phyloP scores from a whole-genome alignment of 495 filamentous ascomycete genomes.

The Astrothelium macrocarpum region DNA sequence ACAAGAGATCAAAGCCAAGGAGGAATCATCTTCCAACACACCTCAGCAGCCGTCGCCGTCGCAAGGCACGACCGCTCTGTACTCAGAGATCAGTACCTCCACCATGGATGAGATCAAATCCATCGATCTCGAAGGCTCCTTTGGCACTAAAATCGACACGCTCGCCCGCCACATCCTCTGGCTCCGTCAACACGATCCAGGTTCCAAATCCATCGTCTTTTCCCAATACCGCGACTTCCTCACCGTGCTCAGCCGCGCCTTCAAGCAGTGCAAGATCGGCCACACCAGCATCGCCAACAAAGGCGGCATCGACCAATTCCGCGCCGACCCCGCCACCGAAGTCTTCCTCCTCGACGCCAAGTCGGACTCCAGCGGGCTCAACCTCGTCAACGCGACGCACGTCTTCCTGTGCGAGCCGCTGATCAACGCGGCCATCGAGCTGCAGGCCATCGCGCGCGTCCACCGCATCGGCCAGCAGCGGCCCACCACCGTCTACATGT shows the following conservation, averaged over 20 bases:
- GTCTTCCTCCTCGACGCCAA: constrained; percentile 84
- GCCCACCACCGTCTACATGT: constrained; percentile 90
- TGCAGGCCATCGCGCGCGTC: constrained; percentile 88
- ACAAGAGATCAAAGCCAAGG: constrained; percentile 55
- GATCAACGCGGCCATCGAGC: constrained; percentile 83
- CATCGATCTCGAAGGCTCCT: constrained; percentile 66
- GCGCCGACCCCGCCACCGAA: constrained; percentile 61
- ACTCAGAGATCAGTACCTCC: constrained; percentile 59
- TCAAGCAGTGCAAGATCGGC: constrained; percentile 59
- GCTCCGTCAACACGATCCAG: constrained; percentile 74
- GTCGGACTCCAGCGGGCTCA: constrained; percentile 78
- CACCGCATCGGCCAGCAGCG: constrained; percentile 86
- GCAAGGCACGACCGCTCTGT: constrained; percentile 44
- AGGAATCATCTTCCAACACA: constrained; percentile 40
- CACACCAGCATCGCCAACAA: constrained; percentile 46
- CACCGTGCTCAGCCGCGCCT: constrained; percentile 57
- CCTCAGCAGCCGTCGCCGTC: constrained; percentile 18
- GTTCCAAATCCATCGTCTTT: constrained; percentile 83
- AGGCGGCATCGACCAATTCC: constrained; percentile 62
- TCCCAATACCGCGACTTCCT: constrained; percentile 80
- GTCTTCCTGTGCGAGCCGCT: constrained; percentile 92
- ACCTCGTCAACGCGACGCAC: constrained; percentile 83
- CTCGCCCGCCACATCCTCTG: constrained; percentile 73
- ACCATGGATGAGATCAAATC: constrained; percentile 72
- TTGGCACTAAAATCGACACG: constrained; percentile 84